Conservation (phyloP, 495 filamentous ascomycete genomes). For the Annulohypoxylon moriforme region DNA sequence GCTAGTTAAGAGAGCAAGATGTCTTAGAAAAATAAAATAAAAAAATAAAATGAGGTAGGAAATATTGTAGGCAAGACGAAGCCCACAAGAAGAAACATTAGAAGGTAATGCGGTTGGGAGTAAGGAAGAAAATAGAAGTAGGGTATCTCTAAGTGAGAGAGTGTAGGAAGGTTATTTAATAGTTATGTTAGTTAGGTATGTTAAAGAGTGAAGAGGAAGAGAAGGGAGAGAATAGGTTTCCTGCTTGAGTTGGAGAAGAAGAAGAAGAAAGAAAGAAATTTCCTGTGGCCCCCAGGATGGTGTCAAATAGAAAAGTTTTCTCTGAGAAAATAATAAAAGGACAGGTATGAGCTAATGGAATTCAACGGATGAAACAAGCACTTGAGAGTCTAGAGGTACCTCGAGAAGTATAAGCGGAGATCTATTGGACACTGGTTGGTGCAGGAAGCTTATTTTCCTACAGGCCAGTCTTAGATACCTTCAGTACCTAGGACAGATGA, state of each 20-base stretch:
- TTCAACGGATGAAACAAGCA: neutral
- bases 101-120: too few relatives aligned
- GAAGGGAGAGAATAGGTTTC: neutral
- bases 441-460: neutral
- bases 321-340: neutral
- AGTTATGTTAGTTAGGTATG: neutral
- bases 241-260: neutral
- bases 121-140: neutral
- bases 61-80: too few relatives aligned
- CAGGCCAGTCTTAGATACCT: neutral
- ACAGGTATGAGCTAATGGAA: neutral
- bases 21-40: too few relatives aligned
- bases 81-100: too few relatives aligned
- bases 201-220: neutral
- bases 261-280: neutral
- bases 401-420: neutral
- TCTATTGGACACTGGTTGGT: neutral
- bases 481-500: neutral
- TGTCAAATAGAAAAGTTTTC: neutral
- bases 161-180: neutral
- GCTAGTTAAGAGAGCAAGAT: neutral
- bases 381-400: neutral
- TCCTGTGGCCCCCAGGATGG: neutral
- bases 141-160: neutral
- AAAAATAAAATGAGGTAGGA: too few relatives aligned